These are phyloP conservation scores for Platanthera zijinensis DNA, from an alignment of 106 monocot genomes.

Conservation along the genomic window DNA sequence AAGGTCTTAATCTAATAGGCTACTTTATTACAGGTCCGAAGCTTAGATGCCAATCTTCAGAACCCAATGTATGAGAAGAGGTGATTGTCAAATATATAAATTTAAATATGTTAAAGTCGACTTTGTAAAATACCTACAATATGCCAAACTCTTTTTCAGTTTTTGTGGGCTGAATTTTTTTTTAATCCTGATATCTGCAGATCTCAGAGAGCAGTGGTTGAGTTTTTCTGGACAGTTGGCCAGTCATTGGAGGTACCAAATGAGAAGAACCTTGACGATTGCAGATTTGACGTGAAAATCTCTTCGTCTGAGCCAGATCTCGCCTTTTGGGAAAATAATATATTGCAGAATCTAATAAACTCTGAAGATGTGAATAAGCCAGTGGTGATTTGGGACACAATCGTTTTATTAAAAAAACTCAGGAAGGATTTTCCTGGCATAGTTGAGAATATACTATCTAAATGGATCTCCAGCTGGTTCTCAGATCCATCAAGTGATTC, in stretches of 20 bases:
- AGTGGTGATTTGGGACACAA: constrained; percentile 57
- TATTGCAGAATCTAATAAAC: constrained; percentile 43
- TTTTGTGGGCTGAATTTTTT: background rate
- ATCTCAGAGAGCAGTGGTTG: constrained; percentile 72
- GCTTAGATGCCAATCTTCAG: constrained; percentile 53
- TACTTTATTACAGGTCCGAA: constrained; percentile 48
- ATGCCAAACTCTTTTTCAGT: background rate
- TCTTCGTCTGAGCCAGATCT: constrained; percentile 30
- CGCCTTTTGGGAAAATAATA: constrained; percentile 46
- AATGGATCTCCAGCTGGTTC: constrained; percentile 74
- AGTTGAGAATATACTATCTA: constrained; percentile 35
- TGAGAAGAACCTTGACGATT: constrained; percentile 14
- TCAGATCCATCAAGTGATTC: constrained; percentile 15
- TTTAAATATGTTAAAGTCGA: background rate
- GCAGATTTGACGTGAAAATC: constrained; percentile 2
- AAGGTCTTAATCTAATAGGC: background rate
- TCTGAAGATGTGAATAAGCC: constrained; percentile 38
- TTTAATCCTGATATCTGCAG: constrained; percentile 23
- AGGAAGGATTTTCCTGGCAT: constrained; percentile 30
- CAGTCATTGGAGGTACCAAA: constrained; percentile 20
- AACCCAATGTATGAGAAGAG: constrained; percentile 83
- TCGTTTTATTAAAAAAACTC: constrained; percentile 33
- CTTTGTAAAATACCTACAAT: background rate
- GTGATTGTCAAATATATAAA: constrained; percentile 18
- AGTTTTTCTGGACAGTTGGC: constrained; percentile 56